These are phyloP conservation scores for Gaultheria prostrata DNA, from an alignment of 148 eudicot genomes.

Conservation along the genomic window DNA sequence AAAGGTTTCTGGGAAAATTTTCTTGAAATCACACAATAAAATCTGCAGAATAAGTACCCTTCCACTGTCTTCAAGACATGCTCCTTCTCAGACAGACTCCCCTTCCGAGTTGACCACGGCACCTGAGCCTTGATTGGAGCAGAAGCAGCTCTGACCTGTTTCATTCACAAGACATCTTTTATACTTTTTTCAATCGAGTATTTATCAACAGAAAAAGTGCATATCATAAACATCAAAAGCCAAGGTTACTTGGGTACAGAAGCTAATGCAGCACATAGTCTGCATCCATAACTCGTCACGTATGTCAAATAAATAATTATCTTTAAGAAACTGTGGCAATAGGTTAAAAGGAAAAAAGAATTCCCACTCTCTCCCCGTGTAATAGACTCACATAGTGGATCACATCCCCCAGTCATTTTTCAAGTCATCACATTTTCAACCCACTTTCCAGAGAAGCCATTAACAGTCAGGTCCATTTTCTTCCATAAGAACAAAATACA, in stretches of 20 bases:
- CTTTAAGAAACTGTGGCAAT: neutral
- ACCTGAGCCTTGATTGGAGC: neutral
- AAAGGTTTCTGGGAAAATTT: neutral
- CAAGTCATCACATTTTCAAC: neutral
- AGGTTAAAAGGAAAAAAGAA: neutral
- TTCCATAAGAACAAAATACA: neutral
- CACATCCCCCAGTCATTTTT: neutral
- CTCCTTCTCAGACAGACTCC: constrained; percentile 73
- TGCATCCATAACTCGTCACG: neutral
- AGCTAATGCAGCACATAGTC: neutral
- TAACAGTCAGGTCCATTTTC: neutral
- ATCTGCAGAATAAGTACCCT: constrained; percentile 50
- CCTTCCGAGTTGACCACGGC: constrained; percentile 89
- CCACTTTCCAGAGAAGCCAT: neutral
- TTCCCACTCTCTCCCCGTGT: neutral
- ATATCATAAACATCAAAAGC: neutral
- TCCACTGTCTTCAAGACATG: constrained; percentile 88
- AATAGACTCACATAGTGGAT: neutral
- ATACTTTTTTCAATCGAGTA: neutral
- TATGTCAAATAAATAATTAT: neutral
- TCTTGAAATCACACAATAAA: neutral
- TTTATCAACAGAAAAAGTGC: neutral
- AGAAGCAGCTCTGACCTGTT: neutral
- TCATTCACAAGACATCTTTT: neutral
- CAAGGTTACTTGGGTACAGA: neutral